Evolutionary conservation across 164 flowering plant genomes (phyloP).

Genomic region (Piper longum): DNA sequence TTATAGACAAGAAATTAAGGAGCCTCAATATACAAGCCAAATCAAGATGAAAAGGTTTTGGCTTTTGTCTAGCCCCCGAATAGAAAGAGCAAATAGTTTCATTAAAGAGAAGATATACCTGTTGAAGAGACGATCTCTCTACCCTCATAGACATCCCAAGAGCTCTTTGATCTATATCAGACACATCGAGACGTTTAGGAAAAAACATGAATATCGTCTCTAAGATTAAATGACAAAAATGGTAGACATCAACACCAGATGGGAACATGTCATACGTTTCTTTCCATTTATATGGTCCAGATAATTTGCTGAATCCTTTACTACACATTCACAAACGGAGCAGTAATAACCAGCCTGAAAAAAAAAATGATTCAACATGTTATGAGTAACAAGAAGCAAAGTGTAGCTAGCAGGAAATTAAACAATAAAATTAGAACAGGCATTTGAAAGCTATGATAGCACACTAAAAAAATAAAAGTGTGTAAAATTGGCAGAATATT

Average conservation of each 20-base stretch:
- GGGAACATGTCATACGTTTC: constrained; percentile 46
- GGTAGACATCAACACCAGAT: not conserved
- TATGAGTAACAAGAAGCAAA: not conserved
- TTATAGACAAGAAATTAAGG: constrained; percentile 8
- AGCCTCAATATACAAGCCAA: not conserved
- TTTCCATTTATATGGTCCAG: constrained; percentile 98
- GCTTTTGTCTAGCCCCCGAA: not conserved
- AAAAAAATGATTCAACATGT: not conserved
- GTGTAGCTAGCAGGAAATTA: not conserved
- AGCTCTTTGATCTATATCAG: constrained; percentile 76
- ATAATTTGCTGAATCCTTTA: constrained; percentile 96
- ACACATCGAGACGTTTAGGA: not conserved
- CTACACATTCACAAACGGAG: constrained; percentile 90
- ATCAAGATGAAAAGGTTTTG: not conserved
- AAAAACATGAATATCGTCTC: not conserved
- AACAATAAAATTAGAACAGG: not conserved
- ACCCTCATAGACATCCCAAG: constrained; percentile 97
- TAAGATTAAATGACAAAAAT: not conserved
- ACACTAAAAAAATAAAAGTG: too few relatives aligned
- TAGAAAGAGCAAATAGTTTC: not conserved
- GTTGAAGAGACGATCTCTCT: constrained; percentile 83
- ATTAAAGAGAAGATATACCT: constrained; percentile 27
- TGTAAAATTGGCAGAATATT: not conserved
- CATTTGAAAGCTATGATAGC: not conserved
- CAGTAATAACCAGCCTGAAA: constrained; percentile 89